Evolutionary conservation across 495 filamentous ascomycete species (phyloP).

Genomic region (Bacidia gigantensis): DNA sequence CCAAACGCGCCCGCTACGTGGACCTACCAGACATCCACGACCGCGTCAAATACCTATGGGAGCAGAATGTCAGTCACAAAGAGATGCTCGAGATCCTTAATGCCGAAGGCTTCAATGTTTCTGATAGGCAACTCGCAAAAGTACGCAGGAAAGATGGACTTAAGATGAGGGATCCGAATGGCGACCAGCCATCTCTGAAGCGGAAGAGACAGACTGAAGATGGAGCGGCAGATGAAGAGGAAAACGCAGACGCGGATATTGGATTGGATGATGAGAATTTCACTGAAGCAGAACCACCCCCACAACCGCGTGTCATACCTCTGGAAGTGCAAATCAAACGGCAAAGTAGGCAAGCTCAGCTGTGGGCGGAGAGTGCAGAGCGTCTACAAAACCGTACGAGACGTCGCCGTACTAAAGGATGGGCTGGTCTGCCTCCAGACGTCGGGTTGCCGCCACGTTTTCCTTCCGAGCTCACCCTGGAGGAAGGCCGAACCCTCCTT

Average conservation of each 20-base stretch:
- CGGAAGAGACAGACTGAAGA: conserved; percentile 25
- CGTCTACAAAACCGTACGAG: conserved; percentile 53
- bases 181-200: neutral
- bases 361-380: conserved; percentile 52
- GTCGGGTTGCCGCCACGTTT: conserved; percentile 62
- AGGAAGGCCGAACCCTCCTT: conserved; percentile 61
- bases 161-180: conserved; percentile 36
- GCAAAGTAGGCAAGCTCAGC: conserved; percentile 38
- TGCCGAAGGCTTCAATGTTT: conserved; percentile 57
- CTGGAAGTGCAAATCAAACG: conserved; percentile 31
- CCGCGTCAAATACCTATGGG: conserved; percentile 64
- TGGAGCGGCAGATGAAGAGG: conserved; percentile 30
- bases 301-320: conserved; percentile 11
- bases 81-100: conserved; percentile 61
- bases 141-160: conserved; percentile 52
- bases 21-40: conserved; percentile 51
- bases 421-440: conserved; percentile 60
- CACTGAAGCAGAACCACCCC: conserved; percentile 12
- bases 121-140: conserved; percentile 51
- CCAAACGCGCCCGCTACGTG: conserved; percentile 54
- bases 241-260: conserved; percentile 33
- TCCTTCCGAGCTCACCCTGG: conserved; percentile 68
- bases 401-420: conserved; percentile 54
- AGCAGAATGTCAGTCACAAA: conserved; percentile 50
- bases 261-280: conserved; percentile 22